Percentiles rank a stretch among this genome's conserved stretches.
Conservation (phyloP, 257 asterid species). For the Lycium ferocissimum region DNA sequence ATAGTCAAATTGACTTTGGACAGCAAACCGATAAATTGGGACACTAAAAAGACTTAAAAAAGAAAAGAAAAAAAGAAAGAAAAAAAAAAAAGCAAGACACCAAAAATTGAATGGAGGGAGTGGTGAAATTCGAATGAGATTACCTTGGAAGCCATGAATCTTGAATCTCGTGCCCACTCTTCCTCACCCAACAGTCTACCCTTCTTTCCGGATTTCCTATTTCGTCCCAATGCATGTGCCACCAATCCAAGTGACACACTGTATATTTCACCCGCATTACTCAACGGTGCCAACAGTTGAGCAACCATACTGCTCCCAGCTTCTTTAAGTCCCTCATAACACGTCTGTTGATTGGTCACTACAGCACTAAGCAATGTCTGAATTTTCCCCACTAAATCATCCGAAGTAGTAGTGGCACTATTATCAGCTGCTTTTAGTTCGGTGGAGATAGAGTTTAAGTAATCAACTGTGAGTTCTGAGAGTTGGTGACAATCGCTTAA, state of each 20-base stretch:
- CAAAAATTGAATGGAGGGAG: background rate
- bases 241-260: constrained; percentile 54
- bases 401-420: background rate
- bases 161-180: constrained; percentile 38
- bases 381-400: constrained; percentile 38
- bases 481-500: constrained; percentile 47
- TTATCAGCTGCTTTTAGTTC: constrained; percentile 30
- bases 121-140: background rate
- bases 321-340: constrained; percentile 49
- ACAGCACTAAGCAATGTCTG: constrained; percentile 56
- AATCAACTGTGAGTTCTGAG: constrained; percentile 41
- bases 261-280: constrained; percentile 37
- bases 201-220: constrained; percentile 12
- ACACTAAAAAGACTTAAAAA: no score
- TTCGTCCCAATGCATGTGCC: constrained; percentile 38
- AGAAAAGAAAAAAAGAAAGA: no score
- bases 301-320: constrained; percentile 39
- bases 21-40: no score
- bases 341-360: constrained; percentile 56
- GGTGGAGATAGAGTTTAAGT: constrained; percentile 33
- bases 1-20: no score
- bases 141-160: constrained; percentile 43
- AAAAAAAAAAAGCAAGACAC: no score
- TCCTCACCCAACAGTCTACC: constrained; percentile 15
- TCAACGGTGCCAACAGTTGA: constrained; percentile 38